Evolutionary conservation across 805 yeast genomes (phyloP).

Genomic region (Scheffersomyces spartinae): DNA sequence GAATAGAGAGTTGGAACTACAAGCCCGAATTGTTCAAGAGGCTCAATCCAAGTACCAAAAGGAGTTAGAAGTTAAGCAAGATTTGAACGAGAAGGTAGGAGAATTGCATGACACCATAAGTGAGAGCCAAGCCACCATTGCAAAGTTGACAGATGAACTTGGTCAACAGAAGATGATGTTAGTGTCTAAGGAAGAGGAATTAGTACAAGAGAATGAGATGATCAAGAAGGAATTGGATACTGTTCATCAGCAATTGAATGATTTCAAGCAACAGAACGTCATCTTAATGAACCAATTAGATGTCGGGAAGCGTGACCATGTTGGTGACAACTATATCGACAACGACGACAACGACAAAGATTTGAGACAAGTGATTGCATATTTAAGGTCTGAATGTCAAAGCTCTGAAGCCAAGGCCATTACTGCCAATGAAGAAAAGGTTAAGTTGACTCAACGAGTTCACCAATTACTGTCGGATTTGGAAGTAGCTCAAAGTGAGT

Average conservation of each 20-base stretch:
- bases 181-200: conserved; percentile 10
- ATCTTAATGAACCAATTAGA: conserved; percentile 62
- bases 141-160: conserved; percentile 13
- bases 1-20: conserved; percentile 23
- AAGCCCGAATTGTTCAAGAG: conserved; percentile 33
- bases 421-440: conserved; percentile 36
- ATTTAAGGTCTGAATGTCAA: conserved; percentile 68
- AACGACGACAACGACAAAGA: conserved; percentile 5
- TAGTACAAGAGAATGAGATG: conserved; percentile 11
- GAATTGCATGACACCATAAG: too few relatives aligned
- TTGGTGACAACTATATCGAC: conserved; percentile 2
- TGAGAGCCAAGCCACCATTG: too few relatives aligned
- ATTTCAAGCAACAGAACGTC: conserved; percentile 55
- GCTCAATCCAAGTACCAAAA: conserved; percentile 44
- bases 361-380: conserved; percentile 41
- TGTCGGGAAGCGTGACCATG: conserved; percentile 4
- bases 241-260: conserved; percentile 36
- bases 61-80: conserved; percentile 25
- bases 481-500: conserved; percentile 38
- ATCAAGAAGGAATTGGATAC: conserved; percentile 26
- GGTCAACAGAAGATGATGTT: conserved; percentile 13
- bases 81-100: conserved; percentile 14
- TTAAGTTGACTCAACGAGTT: conserved; percentile 39
- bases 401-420: conserved; percentile 42
- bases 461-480: conserved; percentile 40